Evolutionary conservation across 78 protist genomes (phyloP).

Genomic region (Dictyostelium capitatum): DNA sequence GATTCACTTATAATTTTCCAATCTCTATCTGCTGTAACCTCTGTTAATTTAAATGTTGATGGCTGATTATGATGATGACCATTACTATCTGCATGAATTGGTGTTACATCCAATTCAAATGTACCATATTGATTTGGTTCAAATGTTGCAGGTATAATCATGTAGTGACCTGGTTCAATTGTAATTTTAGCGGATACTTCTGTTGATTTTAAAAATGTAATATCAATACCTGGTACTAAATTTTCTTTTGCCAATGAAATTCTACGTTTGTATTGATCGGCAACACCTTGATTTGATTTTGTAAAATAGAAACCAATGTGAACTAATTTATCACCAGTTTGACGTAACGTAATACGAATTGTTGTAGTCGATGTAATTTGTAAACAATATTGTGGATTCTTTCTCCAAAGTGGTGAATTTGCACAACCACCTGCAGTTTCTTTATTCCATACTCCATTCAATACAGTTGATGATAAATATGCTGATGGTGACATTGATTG

Average conservation of each 20-base stretch:
- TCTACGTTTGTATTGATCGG: background rate
- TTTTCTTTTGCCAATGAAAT: constrained; percentile 20
- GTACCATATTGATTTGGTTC: constrained; percentile 70
- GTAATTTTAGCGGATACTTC: constrained; percentile 48
- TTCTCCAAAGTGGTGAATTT: constrained; percentile 37
- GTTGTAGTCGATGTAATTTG: constrained; percentile 1
- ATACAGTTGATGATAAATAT: background rate
- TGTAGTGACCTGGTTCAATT: constrained; percentile 57
- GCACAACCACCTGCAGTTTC: constrained; percentile 83
- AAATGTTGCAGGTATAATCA: constrained; percentile 75
- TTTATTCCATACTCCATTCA: constrained; percentile 59
- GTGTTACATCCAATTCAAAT: constrained; percentile 59
- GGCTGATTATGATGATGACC: background rate
- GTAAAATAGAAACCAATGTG: constrained; percentile 76
- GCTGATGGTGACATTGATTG: constrained; percentile 6
- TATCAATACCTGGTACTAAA: constrained; percentile 72
- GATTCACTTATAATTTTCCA: constrained; percentile 16
- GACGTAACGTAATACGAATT: constrained; percentile 37
- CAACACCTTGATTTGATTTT: background rate
- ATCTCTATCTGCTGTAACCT: constrained; percentile 38
- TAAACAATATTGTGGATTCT: constrained; percentile 72
- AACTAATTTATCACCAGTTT: constrained; percentile 61
- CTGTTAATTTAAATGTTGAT: background rate
- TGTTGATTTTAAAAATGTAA: constrained; percentile 41
- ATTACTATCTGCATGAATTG: background rate